Conservation (phyloP, 495 filamentous ascomycete genomes). For the Collariella sp. region DNA sequence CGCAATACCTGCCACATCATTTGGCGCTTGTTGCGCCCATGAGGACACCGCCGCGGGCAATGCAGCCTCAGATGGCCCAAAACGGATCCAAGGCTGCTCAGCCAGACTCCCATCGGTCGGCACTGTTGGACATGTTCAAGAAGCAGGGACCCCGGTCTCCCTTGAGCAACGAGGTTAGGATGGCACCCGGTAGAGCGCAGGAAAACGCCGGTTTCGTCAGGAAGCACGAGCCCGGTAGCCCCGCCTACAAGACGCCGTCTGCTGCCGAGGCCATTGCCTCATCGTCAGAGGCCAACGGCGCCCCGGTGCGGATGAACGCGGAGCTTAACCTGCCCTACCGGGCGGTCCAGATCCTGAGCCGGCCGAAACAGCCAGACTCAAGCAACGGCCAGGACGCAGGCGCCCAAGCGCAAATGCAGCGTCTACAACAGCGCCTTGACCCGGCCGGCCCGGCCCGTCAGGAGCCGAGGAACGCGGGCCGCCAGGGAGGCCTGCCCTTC, state of each 20-base stretch:
- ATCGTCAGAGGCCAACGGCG: slow-evolving; percentile 23
- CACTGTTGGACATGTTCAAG: slow-evolving; percentile 45
- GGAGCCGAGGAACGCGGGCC: slow-evolving; percentile 9
- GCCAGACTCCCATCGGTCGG: slow-evolving; percentile 37
- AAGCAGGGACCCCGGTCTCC: slow-evolving; percentile 23
- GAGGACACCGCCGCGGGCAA: neutral
- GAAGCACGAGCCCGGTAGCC: slow-evolving; percentile 13
- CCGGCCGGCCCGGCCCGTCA: neutral
- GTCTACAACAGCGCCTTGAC: slow-evolving; percentile 10
- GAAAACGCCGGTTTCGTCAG: slow-evolving; percentile 2
- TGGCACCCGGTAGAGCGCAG: slow-evolving; percentile 4
- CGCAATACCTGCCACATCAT: slow-evolving; percentile 19
- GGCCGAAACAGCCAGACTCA: slow-evolving; percentile 23
- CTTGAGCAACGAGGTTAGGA: slow-evolving; percentile 18
- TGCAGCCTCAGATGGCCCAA: neutral
- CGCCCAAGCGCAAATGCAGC: slow-evolving; percentile 13
- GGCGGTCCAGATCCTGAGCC: slow-evolving; percentile 34
- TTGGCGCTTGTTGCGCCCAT: slow-evolving; percentile 6
- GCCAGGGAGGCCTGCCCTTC: slow-evolving; percentile 15
- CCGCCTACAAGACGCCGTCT: slow-evolving; percentile 12
- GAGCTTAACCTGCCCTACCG: slow-evolving; percentile 36
- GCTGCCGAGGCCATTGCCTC: slow-evolving; percentile 21
- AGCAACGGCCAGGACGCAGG: slow-evolving; percentile 3
- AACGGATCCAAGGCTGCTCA: slow-evolving; percentile 17
- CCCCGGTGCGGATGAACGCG: slow-evolving; percentile 29